Base-by-base conservation (phyloP, 2,329 filamentous ascomycete genomes). In the Colletotrichum camelliae region DNA sequence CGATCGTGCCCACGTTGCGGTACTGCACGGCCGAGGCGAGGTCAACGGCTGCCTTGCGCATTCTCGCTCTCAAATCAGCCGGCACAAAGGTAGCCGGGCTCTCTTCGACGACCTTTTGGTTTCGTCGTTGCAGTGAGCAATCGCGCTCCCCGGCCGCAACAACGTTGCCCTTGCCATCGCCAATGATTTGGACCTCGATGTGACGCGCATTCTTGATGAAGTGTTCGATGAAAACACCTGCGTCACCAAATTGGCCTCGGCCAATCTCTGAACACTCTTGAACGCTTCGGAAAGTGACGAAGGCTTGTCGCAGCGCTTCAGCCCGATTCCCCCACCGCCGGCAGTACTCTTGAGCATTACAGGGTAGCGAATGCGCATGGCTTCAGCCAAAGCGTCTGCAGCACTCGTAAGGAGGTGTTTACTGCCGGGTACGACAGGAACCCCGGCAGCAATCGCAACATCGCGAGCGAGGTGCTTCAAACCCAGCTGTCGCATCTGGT, bases 61-160 rank as follows among this genome's bases (percentile, higher is more conserved):
- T 87, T 21, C 79, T 78, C 12, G 78, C 39, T 0, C 86, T 79
- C 1, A 83, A 77, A 4, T 79, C 78, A 6, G 75, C 70, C 0
- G 80, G 80, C 1, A 88, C 79, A 64, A 85, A 83, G 0, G 80
- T 70, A 7, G 83, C 85, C 0, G 87, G 86, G 3, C 84, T 84
- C 79, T 89, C 87, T 75, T 90, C 89, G 1, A 90, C 82, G 4
- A 90, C 84, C 74, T 90, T 90, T 73, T 90, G 88, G 74, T 90
- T 85, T 2, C 88, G 82, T 7, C 89, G 80, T 66, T 90, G 88
- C 3, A 90, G 78, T 6, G 88, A 89, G 74, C 89, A 90, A 48
- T 90, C 89, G 10, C 89, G 81, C 66, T 90, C 88, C 6, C 87
- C 85, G 1, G 86, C 79, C 16, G 84, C 81, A 16, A 86, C 78